phyloP scores from a whole-genome alignment of 257 asterid species.

The Solanum acaule region DNA sequence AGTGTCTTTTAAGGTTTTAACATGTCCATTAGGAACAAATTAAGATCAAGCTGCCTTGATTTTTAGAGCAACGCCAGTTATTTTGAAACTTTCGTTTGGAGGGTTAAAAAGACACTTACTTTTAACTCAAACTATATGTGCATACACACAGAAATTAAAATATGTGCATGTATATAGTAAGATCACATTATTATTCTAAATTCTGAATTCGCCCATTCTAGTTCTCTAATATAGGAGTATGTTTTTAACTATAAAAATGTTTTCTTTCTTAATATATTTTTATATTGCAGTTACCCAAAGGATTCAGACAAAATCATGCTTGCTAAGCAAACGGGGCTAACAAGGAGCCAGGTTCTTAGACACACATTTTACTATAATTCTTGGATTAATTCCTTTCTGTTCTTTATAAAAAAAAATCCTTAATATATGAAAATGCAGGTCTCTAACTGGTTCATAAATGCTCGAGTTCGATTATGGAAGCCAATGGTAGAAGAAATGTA shows the following conservation, averaged over 20 bases:
- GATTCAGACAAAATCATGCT: constrained; percentile 61
- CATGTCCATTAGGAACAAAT: neutral
- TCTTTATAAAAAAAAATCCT: neutral
- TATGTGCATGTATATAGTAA: neutral
- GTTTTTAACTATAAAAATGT: no score
- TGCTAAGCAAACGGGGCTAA: constrained; percentile 83
- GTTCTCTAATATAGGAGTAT: neutral
- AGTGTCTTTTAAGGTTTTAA: neutral
- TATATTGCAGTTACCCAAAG: constrained; percentile 55
- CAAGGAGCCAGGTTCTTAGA: constrained; percentile 59
- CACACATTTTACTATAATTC: neutral
- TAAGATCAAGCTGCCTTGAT: no score
- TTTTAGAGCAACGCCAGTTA: neutral
- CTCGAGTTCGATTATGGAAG: constrained; percentile 82
- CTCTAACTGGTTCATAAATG: constrained; percentile 79
- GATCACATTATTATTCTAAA: neutral
- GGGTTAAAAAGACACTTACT: neutral
- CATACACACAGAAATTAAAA: neutral
- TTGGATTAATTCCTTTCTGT: neutral
- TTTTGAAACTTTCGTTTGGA: neutral
- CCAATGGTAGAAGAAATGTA: constrained; percentile 91
- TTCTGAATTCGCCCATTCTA: no score
- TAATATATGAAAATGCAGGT: constrained; percentile 31
- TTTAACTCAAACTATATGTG: neutral
- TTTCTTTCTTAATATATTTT: neutral